phyloP scores from a whole-genome alignment of 2,329 filamentous ascomycete genomes.

The Metarhizium guizhouense region DNA sequence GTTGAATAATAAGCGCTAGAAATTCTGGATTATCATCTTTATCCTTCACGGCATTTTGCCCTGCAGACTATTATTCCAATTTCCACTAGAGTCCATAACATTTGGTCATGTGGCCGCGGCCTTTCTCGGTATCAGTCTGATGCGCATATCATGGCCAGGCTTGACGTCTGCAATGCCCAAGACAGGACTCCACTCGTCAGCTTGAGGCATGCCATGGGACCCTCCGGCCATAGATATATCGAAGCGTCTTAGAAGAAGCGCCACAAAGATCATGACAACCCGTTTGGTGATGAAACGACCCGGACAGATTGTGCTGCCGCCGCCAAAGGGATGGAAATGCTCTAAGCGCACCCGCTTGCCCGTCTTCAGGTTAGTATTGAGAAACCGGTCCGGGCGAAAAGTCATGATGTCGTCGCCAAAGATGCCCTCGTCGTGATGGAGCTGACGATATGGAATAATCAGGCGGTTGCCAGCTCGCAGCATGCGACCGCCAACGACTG shows the following conservation, averaged over 20 bases:
- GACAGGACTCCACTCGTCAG: background rate
- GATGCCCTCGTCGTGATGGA: slow-evolving; percentile 13
- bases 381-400: slow-evolving; percentile 11
- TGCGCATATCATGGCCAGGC: background rate
- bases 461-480: slow-evolving; percentile 16
- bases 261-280: slow-evolving; percentile 11
- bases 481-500: slow-evolving; percentile 16
- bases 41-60: no score
- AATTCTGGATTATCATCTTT: no score
- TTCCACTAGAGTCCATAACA: no score
- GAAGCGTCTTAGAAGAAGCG: slow-evolving; percentile 14
- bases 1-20: no score
- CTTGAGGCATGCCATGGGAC: background rate
- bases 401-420: slow-evolving; percentile 9
- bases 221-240: background rate
- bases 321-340: slow-evolving; percentile 18
- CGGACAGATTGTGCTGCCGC: slow-evolving; percentile 17
- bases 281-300: slow-evolving; percentile 14
- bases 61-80: background rate
- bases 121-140: background rate
- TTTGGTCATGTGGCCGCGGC: no score
- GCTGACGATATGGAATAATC: slow-evolving; percentile 17
- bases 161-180: background rate
- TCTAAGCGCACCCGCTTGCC: background rate
- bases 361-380: slow-evolving; percentile 9